Conservation (phyloP, 768 basidiomycete genomes). For the Candolleomyces eurysporus region DNA sequence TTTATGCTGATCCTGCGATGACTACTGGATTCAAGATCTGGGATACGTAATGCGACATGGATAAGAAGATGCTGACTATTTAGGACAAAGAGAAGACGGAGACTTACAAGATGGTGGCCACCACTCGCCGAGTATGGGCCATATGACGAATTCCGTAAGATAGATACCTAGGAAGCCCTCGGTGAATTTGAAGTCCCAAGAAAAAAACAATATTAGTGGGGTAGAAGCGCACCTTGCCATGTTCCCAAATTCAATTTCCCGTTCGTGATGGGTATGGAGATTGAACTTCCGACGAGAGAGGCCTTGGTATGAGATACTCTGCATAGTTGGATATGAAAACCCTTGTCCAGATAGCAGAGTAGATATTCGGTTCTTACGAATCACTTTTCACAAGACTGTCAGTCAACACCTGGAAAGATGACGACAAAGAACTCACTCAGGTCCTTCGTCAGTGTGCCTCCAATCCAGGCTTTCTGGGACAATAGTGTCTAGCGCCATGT, state of each 20-base stretch:
- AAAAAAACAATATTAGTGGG: background rate
- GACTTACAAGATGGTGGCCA: slow-evolving; percentile 78
- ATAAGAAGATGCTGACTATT: background rate
- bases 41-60: background rate
- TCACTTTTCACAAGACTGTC: slow-evolving; percentile 44
- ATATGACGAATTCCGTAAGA: slow-evolving; percentile 79
- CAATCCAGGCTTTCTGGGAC: slow-evolving; percentile 83
- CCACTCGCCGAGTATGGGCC: slow-evolving; percentile 64
- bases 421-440: slow-evolving; percentile 58
- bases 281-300: slow-evolving; percentile 76
- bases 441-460: slow-evolving; percentile 89
- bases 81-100: background rate
- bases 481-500: slow-evolving; percentile 87
- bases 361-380: slow-evolving; percentile 50
- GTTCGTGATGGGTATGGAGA: slow-evolving; percentile 81
- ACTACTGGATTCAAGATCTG: background rate
- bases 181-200: background rate
- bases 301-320: slow-evolving; percentile 93
- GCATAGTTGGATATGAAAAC: background rate
- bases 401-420: background rate
- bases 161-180: slow-evolving; percentile 61
- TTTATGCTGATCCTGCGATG: too few species aligned
- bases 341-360: background rate
- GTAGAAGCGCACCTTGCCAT: slow-evolving; percentile 72
- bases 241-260: slow-evolving; percentile 80